phyloP scores from a whole-genome alignment of 441 rosid species.

The Gossypium lobatum region DNA sequence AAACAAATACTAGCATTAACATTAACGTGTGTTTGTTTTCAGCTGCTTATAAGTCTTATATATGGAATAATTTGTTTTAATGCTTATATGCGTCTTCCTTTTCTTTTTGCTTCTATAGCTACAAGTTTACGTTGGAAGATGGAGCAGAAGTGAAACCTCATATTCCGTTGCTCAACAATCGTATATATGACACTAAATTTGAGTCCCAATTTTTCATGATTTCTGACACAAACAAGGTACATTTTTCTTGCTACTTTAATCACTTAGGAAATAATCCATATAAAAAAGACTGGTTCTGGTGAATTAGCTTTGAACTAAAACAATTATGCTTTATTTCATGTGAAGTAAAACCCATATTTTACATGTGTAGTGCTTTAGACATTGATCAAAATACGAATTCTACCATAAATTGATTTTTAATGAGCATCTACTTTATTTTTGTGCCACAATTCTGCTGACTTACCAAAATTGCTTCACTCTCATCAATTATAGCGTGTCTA shows the following conservation, averaged over 20 bases:
- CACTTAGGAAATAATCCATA: background rate
- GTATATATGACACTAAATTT: slow-evolving; percentile 92
- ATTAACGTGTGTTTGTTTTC: slow-evolving; percentile 55
- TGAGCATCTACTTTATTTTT: background rate
- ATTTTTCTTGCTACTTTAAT: background rate
- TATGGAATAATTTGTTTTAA: background rate
- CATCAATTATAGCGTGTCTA: slow-evolving; percentile 57
- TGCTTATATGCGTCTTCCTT: background rate
- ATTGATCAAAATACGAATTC: slow-evolving; percentile 4
- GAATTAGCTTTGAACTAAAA: slow-evolving; percentile 2
- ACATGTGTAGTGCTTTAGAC: background rate
- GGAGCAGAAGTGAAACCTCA: slow-evolving; percentile 84
- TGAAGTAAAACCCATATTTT: slow-evolving; percentile 2
- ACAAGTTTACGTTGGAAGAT: slow-evolving; percentile 92
- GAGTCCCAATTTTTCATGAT: slow-evolving; percentile 97
- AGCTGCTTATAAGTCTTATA: background rate
- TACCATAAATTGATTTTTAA: background rate
- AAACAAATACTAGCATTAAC: slow-evolving; percentile 84
- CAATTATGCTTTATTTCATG: background rate
- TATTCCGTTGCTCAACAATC: slow-evolving; percentile 87
- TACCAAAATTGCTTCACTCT: slow-evolving; percentile 10
- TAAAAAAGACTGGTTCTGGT: background rate
- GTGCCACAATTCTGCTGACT: slow-evolving; percentile 13
- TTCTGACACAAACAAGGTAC: slow-evolving; percentile 91
- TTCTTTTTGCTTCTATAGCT: slow-evolving; percentile 45